Evolutionary conservation across 768 basidiomycete genomes (phyloP).

Genomic region (Naematelia encephala): DNA sequence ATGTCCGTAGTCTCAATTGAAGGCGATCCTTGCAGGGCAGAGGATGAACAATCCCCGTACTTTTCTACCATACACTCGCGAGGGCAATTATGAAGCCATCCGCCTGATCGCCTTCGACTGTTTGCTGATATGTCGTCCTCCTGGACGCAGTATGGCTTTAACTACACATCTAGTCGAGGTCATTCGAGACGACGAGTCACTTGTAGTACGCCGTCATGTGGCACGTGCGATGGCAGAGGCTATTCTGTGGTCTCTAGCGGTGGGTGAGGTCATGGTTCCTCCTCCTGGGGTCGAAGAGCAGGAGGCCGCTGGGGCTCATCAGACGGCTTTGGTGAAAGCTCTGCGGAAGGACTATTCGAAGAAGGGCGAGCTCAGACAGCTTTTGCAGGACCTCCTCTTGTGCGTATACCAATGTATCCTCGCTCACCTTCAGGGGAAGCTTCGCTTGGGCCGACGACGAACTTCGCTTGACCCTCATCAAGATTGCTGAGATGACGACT

Average conservation of each 20-base stretch:
- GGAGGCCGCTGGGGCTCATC: slow-evolving; percentile 70
- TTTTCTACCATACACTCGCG: slow-evolving; percentile 85
- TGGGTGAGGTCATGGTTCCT: slow-evolving; percentile 82
- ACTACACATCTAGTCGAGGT: slow-evolving; percentile 85
- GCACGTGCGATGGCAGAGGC: slow-evolving; percentile 81
- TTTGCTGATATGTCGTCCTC: slow-evolving; percentile 71
- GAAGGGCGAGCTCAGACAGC: slow-evolving; percentile 66
- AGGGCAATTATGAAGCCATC: slow-evolving; percentile 90
- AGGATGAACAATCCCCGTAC: slow-evolving; percentile 45
- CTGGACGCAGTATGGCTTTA: slow-evolving; percentile 73
- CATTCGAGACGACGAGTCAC: slow-evolving; percentile 79
- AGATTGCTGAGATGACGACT: slow-evolving; percentile 83
- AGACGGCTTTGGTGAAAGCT: slow-evolving; percentile 68
- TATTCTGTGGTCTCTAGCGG: slow-evolving; percentile 74
- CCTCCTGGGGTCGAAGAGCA: slow-evolving; percentile 53
- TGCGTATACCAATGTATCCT: slow-evolving; percentile 52
- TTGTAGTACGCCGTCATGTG: slow-evolving; percentile 77
- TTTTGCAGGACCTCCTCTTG: slow-evolving; percentile 77
- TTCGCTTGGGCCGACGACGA: slow-evolving; percentile 63
- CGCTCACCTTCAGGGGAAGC: slow-evolving; percentile 13
- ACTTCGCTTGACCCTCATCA: slow-evolving; percentile 85
- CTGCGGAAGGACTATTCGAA: slow-evolving; percentile 83
- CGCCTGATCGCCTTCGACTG: slow-evolving; percentile 92
- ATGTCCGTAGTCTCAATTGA: slow-evolving; percentile 26
- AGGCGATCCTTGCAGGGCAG: slow-evolving; percentile 25